Evolutionary conservation across 2,329 filamentous ascomycete genomes (phyloP), one percentile per base, ranked within the genome.

Genomic region (Periconia sp.): DNA sequence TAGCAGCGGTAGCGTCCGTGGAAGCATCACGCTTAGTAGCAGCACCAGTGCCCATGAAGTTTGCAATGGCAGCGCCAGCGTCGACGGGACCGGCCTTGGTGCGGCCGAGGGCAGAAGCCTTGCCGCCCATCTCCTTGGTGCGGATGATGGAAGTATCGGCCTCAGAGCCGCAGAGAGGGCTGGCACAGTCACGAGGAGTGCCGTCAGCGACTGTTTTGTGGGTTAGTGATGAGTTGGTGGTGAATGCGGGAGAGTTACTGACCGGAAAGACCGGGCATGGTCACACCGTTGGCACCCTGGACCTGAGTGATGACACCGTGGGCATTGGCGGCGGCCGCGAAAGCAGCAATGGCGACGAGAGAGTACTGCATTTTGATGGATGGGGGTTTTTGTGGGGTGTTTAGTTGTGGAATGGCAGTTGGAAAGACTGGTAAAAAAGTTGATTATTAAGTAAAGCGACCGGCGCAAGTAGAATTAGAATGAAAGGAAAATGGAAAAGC

Each of bases 91-190:
- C 81, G 55, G 79, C 82, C 64, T 83, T 72, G 49, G 85, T 89
- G 59, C 84, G 82, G 61, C 86, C 86, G n/a, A 89, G 80, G 48
- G 86, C 78, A 33, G 78, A 79, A 35, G 82, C 84, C 61, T 80
- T 77, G 63, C 74, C 77, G 46, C 75, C 74, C 53, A 89, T 79
- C 73, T 88, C 86, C 13, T 76, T 72, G 55, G 82, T 73, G 37
- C 85, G 83, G 73, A 89, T 87, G 77, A 89, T 87, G 70, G 85
- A 79, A n/a, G 86, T 89, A 66, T 89, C 86, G 54, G 81, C 83
- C 70, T 89, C 82, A n/a, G 85, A 81, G 54, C 86, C 86, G 66
- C 85, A 88, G 44, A 70, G 58, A 61, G 85, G 84, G 63, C 76
- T 77, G 47, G 82, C 77, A 71, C 85, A 89, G 74, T 89, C 85